A percentile compares a stretch with the other conserved stretches of the same genome.
Evolutionary conservation across 495 filamentous ascomycete species (phyloP).

Genomic region (Cetradonia linearis): DNA sequence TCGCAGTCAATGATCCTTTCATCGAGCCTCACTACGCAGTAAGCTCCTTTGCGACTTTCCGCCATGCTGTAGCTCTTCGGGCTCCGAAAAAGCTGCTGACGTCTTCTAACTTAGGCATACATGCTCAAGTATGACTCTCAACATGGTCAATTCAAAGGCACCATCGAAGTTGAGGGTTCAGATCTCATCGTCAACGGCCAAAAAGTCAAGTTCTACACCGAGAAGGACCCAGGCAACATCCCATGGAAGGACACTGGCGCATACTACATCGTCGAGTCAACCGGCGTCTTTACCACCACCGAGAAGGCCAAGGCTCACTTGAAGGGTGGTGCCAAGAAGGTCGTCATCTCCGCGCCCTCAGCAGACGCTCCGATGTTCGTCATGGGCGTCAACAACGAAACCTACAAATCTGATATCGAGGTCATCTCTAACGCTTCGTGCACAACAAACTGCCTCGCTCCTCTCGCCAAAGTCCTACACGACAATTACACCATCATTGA

Average conservation of each 20-base stretch:
- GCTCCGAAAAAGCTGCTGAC: slow-evolving; percentile 3
- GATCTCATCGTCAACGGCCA: slow-evolving; percentile 91
- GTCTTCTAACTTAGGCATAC: slow-evolving; percentile 56
- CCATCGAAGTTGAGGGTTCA: slow-evolving; percentile 59
- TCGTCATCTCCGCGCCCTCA: slow-evolving; percentile 98
- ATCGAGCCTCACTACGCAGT: slow-evolving; percentile 97
- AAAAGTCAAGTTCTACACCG: slow-evolving; percentile 88
- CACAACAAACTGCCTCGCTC: slow-evolving; percentile 99
- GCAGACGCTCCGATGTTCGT: slow-evolving; percentile 99
- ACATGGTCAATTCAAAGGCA: slow-evolving; percentile 94
- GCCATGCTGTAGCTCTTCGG: background rate
- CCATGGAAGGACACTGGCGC: slow-evolving; percentile 84
- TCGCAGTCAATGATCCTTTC: slow-evolving; percentile 98
- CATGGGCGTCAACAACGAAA: slow-evolving; percentile 95
- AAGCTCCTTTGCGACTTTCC: slow-evolving; percentile 35
- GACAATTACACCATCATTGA: slow-evolving; percentile 96
- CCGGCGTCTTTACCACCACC: slow-evolving; percentile 97
- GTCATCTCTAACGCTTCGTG: slow-evolving; percentile 99
- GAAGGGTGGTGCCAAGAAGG: slow-evolving; percentile 99
- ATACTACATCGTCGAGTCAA: slow-evolving; percentile 96
- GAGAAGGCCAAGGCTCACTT: slow-evolving; percentile 93
- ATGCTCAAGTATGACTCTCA: slow-evolving; percentile 99
- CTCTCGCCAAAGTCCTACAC: slow-evolving; percentile 96
- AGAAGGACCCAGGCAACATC: slow-evolving; percentile 84
- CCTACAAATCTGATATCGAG: slow-evolving; percentile 77